Evolutionary conservation across 306 rosid genomes (phyloP).

Genomic region (Potentilla sterilis): DNA sequence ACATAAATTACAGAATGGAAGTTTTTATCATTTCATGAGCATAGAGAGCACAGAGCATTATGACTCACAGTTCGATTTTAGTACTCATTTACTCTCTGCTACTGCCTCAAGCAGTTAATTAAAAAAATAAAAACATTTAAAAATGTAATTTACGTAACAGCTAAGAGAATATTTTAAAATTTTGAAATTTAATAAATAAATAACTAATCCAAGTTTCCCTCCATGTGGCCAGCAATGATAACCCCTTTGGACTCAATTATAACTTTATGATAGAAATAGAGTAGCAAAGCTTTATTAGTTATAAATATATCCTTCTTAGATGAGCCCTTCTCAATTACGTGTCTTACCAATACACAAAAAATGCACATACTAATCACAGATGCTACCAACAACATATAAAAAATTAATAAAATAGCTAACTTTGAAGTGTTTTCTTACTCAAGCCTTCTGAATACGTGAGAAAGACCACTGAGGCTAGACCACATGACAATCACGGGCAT

Average conservation of each 20-base stretch:
- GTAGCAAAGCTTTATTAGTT: background rate
- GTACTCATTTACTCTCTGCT: background rate
- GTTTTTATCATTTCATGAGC: background rate
- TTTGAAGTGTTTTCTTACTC: slow-evolving; percentile 53
- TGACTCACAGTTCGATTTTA: background rate
- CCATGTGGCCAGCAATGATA: background rate
- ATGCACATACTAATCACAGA: slow-evolving; percentile 21
- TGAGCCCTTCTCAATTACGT: background rate
- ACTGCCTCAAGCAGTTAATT: background rate
- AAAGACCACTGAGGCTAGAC: slow-evolving; percentile 57
- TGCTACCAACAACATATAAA: slow-evolving; percentile 8
- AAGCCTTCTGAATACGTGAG: slow-evolving; percentile 57
- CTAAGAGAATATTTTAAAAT: background rate
- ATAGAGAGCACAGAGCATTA: background rate
- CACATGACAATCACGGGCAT: slow-evolving; percentile 76
- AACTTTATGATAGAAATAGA: slow-evolving; percentile 13
- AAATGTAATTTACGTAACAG: background rate
- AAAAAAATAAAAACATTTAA: background rate
- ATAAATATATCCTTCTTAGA: background rate
- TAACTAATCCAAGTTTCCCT: background rate
- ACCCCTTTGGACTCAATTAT: too few relatives aligned
- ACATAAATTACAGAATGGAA: slow-evolving; percentile 26
- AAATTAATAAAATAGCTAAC: slow-evolving; percentile 4
- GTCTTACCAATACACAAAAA: slow-evolving; percentile 12
- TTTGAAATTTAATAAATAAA: background rate